A percentile compares a stretch with the other conserved stretches of the same genome.
Evolutionary conservation across 352 stramenopile species (phyloP).

Genomic region (Halophytophthora polymorphica): DNA sequence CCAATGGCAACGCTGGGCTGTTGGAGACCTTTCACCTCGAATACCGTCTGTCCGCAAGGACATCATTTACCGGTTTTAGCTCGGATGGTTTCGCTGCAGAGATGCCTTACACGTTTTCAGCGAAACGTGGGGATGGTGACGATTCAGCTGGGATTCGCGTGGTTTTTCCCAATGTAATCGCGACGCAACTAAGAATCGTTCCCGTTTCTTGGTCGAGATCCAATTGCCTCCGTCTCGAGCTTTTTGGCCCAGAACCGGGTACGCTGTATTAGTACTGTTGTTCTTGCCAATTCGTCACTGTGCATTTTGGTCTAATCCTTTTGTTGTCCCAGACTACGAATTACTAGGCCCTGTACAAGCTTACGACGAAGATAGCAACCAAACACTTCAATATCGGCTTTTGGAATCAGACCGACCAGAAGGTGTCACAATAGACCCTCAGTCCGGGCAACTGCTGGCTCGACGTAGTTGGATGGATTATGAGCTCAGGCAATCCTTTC

Average conservation of each 20-base stretch:
- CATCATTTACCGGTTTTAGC: slow-evolving; percentile 5
- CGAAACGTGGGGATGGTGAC: background rate
- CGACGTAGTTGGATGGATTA: slow-evolving; percentile 31
- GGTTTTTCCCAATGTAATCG: slow-evolving; percentile 29
- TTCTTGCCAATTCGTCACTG: background rate
- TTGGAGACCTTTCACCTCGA: slow-evolving; percentile 13
- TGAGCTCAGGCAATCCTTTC: slow-evolving; percentile 14
- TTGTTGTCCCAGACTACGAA: slow-evolving; percentile 11
- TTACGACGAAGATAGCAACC: slow-evolving; percentile 11
- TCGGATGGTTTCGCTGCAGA: too few relatives aligned
- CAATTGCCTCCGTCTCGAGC: slow-evolving; percentile 41
- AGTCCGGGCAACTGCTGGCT: slow-evolving; percentile 18
- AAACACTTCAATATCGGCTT: slow-evolving; percentile 19
- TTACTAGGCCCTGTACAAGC: slow-evolving; percentile 6
- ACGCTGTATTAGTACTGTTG: slow-evolving; percentile 1
- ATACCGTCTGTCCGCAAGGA: slow-evolving; percentile 7
- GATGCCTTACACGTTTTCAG: slow-evolving; percentile 4
- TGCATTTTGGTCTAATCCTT: background rate
- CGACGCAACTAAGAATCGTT: slow-evolving; percentile 38
- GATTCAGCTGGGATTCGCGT: slow-evolving; percentile 1
- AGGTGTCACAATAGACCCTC: slow-evolving; percentile 23
- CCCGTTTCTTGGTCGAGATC: slow-evolving; percentile 31
- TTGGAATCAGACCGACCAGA: slow-evolving; percentile 16
- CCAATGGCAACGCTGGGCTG: slow-evolving; percentile 13
- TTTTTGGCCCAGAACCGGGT: slow-evolving; percentile 44